A percentile compares a stretch with the other conserved stretches of the same genome.
Evolutionary conservation across 805 yeast species (phyloP).

Genomic region (Candida stauntonica): DNA sequence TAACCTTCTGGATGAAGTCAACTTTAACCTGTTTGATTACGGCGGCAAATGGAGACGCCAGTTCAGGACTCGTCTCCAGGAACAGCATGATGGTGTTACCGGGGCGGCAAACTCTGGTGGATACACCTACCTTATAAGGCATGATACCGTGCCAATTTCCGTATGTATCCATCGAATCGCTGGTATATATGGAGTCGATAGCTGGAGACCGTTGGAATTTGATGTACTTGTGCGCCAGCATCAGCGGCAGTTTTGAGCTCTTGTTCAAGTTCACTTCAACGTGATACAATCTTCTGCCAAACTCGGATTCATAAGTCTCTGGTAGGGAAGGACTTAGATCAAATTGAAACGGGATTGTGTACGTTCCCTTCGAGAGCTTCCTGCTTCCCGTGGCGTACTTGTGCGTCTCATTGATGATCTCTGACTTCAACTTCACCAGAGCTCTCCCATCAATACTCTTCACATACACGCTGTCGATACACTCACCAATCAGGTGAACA

Average conservation of each 20-base stretch:
- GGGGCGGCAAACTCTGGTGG: conserved; percentile 15
- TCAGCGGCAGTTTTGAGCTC: not conserved
- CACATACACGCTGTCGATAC: conserved; percentile 8
- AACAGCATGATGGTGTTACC: conserved; percentile 12
- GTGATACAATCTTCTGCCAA: conserved; percentile 17
- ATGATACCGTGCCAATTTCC: conserved; percentile 20
- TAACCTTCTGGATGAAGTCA: conserved; percentile 14
- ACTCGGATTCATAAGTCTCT: conserved; percentile 11
- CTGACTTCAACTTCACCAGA: conserved; percentile 2
- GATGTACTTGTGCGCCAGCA: conserved; percentile 4
- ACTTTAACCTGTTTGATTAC: conserved; percentile 14
- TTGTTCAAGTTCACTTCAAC: conserved; percentile 11
- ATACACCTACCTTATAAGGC: conserved; percentile 14
- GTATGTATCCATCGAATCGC: conserved; percentile 9
- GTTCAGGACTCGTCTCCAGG: conserved; percentile 10
- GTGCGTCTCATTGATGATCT: conserved; percentile 15
- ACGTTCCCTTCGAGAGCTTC: conserved; percentile 15
- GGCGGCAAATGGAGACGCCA: not conserved
- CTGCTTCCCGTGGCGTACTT: conserved; percentile 4
- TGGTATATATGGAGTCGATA: conserved; percentile 10
- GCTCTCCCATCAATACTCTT: conserved; percentile 1
- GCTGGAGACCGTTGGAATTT: conserved; percentile 16
- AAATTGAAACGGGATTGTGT: conserved; percentile 24
- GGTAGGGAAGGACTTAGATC: conserved; percentile 18
- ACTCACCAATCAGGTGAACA: conserved; percentile 17